Conservation (phyloP, 2,329 filamentous ascomycete species). For the Truncatella angustata region DNA sequence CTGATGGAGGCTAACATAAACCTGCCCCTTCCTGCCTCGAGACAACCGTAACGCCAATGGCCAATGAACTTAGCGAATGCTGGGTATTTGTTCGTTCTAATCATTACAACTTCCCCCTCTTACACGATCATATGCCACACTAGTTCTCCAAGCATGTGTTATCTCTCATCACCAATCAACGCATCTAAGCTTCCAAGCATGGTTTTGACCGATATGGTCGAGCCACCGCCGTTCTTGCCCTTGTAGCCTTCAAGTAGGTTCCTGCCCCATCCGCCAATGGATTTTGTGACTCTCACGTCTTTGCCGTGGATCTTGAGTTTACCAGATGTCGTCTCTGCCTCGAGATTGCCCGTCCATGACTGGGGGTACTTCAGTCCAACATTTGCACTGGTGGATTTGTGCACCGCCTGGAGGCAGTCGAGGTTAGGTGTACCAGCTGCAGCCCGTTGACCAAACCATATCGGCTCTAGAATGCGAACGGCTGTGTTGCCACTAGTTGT, state of each 20-base stretch:
- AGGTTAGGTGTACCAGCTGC: slow-evolving; percentile 21
- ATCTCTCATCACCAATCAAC: slow-evolving; percentile 20
- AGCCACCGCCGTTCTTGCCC: slow-evolving; percentile 34
- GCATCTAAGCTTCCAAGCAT: slow-evolving; percentile 28
- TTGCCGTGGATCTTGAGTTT: slow-evolving; percentile 38
- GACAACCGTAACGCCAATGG: background rate
- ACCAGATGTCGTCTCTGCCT: slow-evolving; percentile 39
- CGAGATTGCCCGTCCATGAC: slow-evolving; percentile 48
- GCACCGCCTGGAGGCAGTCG: slow-evolving; percentile 36
- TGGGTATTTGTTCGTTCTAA: background rate
- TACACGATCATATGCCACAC: no score
- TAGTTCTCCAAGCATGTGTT: background rate
- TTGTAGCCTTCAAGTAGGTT: slow-evolving; percentile 37
- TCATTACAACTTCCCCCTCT: background rate
- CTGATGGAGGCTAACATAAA: no score
- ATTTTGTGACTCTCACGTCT: slow-evolving; percentile 37
- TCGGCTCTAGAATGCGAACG: slow-evolving; percentile 40
- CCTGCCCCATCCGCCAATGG: slow-evolving; percentile 29
- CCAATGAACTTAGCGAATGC: slow-evolving; percentile 1
- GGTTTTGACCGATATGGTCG: slow-evolving; percentile 28
- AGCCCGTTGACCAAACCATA: slow-evolving; percentile 34
- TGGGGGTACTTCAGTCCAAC: slow-evolving; percentile 44
- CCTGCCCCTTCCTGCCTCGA: background rate
- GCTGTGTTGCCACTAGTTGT: slow-evolving; percentile 42
- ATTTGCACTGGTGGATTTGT: slow-evolving; percentile 43